Percentiles rank a stretch among this genome's conserved stretches.
Conservation (phyloP, 768 basidiomycete genomes). For the Leccinum sublutescens region DNA sequence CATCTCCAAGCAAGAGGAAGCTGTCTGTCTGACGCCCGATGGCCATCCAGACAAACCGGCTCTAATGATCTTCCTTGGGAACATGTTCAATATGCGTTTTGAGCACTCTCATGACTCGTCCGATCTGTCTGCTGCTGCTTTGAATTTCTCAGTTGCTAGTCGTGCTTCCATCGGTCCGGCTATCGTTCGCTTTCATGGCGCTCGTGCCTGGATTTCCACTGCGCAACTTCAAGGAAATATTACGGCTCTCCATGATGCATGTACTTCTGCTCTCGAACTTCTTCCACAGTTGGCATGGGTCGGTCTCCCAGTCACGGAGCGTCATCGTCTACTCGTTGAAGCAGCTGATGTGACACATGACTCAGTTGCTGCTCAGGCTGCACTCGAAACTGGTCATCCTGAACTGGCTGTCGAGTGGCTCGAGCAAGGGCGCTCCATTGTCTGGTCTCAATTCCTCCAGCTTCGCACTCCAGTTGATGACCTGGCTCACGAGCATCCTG, state of each 20-base stretch:
- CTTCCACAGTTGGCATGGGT: no score
- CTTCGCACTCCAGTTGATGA: no score
- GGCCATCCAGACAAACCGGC: no score
- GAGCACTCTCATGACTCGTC: neutral
- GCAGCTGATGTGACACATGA: no score
- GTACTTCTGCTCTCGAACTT: no score
- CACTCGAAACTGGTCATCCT: neutral
- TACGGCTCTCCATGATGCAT: no score
- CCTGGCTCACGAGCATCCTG: no score
- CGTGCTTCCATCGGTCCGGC: neutral
- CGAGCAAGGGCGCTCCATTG: neutral
- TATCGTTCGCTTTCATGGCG: neutral
- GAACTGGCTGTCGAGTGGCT: neutral
- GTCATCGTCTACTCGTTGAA: no score
- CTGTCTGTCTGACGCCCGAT: no score
- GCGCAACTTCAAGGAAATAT: neutral
- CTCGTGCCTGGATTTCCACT: neutral
- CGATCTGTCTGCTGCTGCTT: neutral
- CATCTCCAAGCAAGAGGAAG: no score
- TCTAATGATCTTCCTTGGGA: no score
- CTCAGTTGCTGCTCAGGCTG: neutral
- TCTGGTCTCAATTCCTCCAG: neutral
- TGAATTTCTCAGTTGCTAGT: neutral
- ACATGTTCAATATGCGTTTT: neutral
- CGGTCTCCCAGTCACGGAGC: no score